Evolutionary conservation across 75 land plant species (phyloP).

Genomic region (Larix kaempferi): DNA sequence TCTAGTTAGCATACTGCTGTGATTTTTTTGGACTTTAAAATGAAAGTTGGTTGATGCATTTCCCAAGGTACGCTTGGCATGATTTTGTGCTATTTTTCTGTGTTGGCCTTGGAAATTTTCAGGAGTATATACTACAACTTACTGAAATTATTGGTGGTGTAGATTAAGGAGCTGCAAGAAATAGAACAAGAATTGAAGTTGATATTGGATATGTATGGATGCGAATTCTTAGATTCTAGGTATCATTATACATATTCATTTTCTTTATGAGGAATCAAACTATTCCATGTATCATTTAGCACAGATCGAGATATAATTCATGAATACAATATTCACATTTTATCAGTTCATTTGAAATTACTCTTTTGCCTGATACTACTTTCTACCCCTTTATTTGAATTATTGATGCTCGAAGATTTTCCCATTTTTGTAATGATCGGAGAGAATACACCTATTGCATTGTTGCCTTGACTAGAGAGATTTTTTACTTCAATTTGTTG

Average conservation of each 20-base stretch:
- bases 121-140: background rate
- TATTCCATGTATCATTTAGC: too few species aligned
- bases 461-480: too few species aligned
- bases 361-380: too few species aligned
- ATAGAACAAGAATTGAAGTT: conserved; percentile 75
- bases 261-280: too few species aligned
- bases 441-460: too few species aligned
- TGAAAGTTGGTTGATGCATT: background rate
- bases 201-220: conserved; percentile 84
- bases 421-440: too few species aligned
- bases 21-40: background rate
- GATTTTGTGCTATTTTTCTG: background rate
- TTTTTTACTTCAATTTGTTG: too few species aligned
- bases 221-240: conserved; percentile 70
- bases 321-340: too few species aligned
- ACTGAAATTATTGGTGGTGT: conserved; percentile 2
- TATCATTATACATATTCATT: conserved; percentile 9
- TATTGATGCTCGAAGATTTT: too few species aligned
- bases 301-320: too few species aligned
- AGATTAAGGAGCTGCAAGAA: conserved; percentile 71
- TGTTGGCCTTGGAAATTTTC: background rate
- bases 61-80: background rate
- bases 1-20: background rate
- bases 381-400: too few species aligned
- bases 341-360: too few species aligned